A percentile compares a stretch with the other conserved stretches of the same genome.
Conservation (phyloP, 768 basidiomycete genomes). For the Lentinula lateritia region DNA sequence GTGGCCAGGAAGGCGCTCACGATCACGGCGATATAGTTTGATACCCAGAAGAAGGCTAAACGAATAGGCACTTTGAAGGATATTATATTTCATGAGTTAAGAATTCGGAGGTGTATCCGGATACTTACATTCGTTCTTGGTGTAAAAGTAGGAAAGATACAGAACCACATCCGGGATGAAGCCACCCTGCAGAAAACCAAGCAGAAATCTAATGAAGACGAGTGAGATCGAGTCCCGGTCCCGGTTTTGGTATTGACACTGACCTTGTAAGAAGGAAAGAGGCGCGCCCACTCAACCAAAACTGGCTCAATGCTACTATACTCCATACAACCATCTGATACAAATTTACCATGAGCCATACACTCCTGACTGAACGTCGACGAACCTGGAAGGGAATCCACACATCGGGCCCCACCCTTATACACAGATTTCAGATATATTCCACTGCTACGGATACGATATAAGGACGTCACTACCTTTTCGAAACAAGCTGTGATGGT, state of each 20-base stretch:
- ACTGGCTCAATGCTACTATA: constrained; percentile 49
- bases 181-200: constrained; percentile 60
- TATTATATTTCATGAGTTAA: not conserved
- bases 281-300: constrained; percentile 46
- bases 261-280: constrained; percentile 53
- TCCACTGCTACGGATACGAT: not conserved
- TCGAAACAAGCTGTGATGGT: constrained; percentile 63
- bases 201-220: constrained; percentile 32
- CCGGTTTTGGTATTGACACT: not conserved
- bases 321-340: constrained; percentile 52
- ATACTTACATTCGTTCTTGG: constrained; percentile 44
- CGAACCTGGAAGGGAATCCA: constrained; percentile 58
- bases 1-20: constrained; percentile 60
- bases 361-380: not conserved
- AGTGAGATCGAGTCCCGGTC: not conserved
- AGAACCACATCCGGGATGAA: constrained; percentile 63
- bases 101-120: not conserved
- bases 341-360: not conserved
- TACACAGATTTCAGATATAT: not conserved
- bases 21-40: constrained; percentile 50
- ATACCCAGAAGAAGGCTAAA: constrained; percentile 67
- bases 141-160: constrained; percentile 64
- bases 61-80: constrained; percentile 47
- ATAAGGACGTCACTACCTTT: constrained; percentile 17
- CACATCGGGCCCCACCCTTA: constrained; percentile 56